Evolutionary conservation across 441 rosid genomes (phyloP).

Genomic region (Hypseocharis bilobata): DNA sequence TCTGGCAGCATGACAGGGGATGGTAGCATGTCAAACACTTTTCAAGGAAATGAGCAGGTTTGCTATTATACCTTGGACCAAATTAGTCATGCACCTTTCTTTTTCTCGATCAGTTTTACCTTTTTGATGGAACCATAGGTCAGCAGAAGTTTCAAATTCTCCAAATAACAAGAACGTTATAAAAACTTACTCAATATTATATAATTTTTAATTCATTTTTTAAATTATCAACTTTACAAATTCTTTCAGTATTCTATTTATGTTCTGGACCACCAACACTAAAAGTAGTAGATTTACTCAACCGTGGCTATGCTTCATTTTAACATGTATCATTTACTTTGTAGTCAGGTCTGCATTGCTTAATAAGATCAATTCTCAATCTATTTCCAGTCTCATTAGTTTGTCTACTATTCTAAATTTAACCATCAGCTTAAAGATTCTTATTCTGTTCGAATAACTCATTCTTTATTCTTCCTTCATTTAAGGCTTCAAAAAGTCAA

Average conservation of each 20-base stretch:
- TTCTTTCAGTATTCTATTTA: not conserved
- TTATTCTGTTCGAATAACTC: constrained; percentile 1
- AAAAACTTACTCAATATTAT: not conserved
- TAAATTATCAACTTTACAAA: no score
- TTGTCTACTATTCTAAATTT: not conserved
- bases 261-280: not conserved
- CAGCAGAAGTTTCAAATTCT: not conserved
- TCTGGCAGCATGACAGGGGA: constrained; percentile 49
- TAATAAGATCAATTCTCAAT: not conserved
- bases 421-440: not conserved
- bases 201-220: not conserved
- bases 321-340: not conserved
- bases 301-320: not conserved
- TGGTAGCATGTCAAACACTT: constrained; percentile 67
- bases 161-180: not conserved
- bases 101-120: not conserved
- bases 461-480: constrained; percentile 9
- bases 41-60: constrained; percentile 79
- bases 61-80: constrained; percentile 7
- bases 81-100: no score
- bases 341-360: not conserved
- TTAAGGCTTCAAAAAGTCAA: constrained; percentile 69
- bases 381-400: not conserved
- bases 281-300: not conserved
- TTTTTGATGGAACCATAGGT: not conserved